These are phyloP conservation scores for Fusarium sp. DNA, from an alignment of 2,329 filamentous ascomycete species.

Conservation along the genomic window DNA sequence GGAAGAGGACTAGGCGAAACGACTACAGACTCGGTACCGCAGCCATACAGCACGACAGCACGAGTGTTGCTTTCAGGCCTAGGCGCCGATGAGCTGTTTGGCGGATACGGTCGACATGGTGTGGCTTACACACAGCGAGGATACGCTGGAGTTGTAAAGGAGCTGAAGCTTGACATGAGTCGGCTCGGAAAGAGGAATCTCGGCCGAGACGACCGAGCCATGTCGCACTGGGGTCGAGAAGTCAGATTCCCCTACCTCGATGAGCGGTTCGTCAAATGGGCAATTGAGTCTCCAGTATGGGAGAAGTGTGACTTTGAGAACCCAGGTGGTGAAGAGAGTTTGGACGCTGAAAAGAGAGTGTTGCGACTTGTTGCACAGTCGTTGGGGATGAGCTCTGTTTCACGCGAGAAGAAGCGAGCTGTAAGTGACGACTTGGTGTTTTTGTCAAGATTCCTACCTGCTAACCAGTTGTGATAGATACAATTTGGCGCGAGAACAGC, in stretches of 20 bases:
- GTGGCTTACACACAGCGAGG: slow-evolving; percentile 78
- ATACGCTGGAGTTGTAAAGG: slow-evolving; percentile 78
- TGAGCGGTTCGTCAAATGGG: slow-evolving; percentile 86
- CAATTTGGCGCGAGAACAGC: slow-evolving; percentile 87
- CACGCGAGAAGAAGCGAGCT: slow-evolving; percentile 92
- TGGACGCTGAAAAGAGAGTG: slow-evolving; percentile 85
- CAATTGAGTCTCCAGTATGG: slow-evolving; percentile 78
- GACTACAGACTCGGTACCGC: slow-evolving; percentile 40
- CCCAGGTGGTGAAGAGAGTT: slow-evolving; percentile 48
- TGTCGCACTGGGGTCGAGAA: slow-evolving; percentile 90
- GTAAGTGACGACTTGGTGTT: slow-evolving; percentile 60
- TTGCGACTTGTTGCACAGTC: slow-evolving; percentile 81
- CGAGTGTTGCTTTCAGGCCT: slow-evolving; percentile 91
- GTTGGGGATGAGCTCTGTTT: slow-evolving; percentile 77
- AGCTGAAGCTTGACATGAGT: slow-evolving; percentile 86
- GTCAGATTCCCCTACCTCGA: slow-evolving; percentile 92
- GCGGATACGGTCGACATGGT: slow-evolving; percentile 87
- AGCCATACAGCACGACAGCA: slow-evolving; percentile 74
- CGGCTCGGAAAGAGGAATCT: slow-evolving; percentile 94
- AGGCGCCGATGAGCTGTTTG: slow-evolving; percentile 96
- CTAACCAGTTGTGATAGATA: slow-evolving; percentile 63
- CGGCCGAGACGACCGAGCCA: slow-evolving; percentile 90
- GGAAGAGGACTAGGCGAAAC: slow-evolving; percentile 68
- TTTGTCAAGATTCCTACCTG: neutral
- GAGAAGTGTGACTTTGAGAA: slow-evolving; percentile 90